Evolutionary conservation across 257 asterid genomes (phyloP).

Genomic region (Thymus mandschuricus): DNA sequence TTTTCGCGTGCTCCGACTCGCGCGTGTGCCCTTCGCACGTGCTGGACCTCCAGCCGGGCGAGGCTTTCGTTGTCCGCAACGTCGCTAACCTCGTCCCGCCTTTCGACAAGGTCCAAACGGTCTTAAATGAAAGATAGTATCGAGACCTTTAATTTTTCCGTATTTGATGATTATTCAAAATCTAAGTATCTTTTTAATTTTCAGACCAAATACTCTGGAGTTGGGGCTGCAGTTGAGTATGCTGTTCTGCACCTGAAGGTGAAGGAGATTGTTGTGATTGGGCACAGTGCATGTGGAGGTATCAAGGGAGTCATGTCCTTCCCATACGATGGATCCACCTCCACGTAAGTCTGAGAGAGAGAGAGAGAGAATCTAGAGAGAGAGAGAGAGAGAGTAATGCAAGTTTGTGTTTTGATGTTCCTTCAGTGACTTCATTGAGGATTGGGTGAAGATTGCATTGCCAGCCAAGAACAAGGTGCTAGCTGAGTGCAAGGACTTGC

Average conservation of each 20-base stretch:
- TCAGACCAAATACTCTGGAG: slow-evolving; percentile 72
- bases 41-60: slow-evolving; percentile 83
- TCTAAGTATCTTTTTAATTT: not conserved
- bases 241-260: slow-evolving; percentile 92
- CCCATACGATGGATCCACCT: slow-evolving; percentile 63
- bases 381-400: too few species aligned
- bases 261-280: slow-evolving; percentile 78
- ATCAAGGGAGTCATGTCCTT: slow-evolving; percentile 96
- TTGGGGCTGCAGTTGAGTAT: slow-evolving; percentile 85
- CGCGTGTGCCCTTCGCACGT: slow-evolving; percentile 95
- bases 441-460: slow-evolving; percentile 81
- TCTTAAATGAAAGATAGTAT: not conserved
- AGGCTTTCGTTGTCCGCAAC: slow-evolving; percentile 83
- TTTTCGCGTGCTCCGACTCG: slow-evolving; percentile 90
- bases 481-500: slow-evolving; percentile 32
- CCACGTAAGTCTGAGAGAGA: slow-evolving; percentile 52
- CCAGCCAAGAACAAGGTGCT: slow-evolving; percentile 82
- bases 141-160: not conserved
- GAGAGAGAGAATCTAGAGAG: too few species aligned
- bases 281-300: slow-evolving; percentile 97
- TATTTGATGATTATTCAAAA: not conserved
- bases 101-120: slow-evolving; percentile 58
- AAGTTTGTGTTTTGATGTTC: too few species aligned
- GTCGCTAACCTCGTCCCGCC: slow-evolving; percentile 94
- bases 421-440: slow-evolving; percentile 85